Percentiles rank a stretch among this genome's conserved stretches.
These are phyloP conservation scores for Russula griseocarnosa DNA, from an alignment of 768 basidiomycete genomes.

Conservation along the genomic window DNA sequence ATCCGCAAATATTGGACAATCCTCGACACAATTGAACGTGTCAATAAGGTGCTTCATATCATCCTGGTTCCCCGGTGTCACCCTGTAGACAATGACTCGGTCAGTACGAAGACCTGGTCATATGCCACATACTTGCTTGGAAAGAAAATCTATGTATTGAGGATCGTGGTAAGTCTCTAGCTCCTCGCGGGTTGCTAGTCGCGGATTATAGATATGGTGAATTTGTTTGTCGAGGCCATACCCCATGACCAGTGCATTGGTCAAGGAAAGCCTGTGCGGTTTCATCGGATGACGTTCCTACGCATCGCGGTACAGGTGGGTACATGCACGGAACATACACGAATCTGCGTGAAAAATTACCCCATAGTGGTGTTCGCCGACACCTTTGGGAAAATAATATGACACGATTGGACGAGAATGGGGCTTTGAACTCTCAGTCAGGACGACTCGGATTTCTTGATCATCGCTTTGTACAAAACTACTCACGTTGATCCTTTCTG, in stretches of 20 bases:
- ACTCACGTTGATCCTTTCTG: conserved; percentile 72
- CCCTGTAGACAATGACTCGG: conserved; percentile 44
- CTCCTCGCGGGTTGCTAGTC: conserved; percentile 84
- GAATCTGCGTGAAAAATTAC: conserved; percentile 41
- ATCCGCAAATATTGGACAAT: conserved; percentile 93
- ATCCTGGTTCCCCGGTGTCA: conserved; percentile 70
- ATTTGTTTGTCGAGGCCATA: conserved; percentile 96
- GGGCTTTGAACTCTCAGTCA: conserved; percentile 39
- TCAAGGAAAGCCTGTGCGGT: conserved; percentile 91
- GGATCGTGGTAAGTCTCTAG: conserved; percentile 88
- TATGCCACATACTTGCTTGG: conserved; percentile 53
- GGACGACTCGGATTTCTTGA: background rate
- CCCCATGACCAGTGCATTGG: conserved; percentile 92
- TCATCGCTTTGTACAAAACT: conserved; percentile 12
- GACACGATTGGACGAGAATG: conserved; percentile 90
- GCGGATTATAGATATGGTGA: conserved; percentile 85
- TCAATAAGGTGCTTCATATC: conserved; percentile 77
- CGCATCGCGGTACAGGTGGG: conserved; percentile 15
- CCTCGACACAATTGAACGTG: conserved; percentile 91
- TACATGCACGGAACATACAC: conserved; percentile 3
- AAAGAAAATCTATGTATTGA: conserved; percentile 95
- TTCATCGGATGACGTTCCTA: conserved; percentile 99
- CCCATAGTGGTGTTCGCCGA: conserved; percentile 95
- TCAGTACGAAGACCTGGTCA: conserved; percentile 10
- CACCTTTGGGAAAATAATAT: conserved; percentile 92